These are phyloP conservation scores for Talaromyces proteolyticus DNA, from an alignment of 495 filamentous ascomycete genomes.

Conservation along the genomic window DNA sequence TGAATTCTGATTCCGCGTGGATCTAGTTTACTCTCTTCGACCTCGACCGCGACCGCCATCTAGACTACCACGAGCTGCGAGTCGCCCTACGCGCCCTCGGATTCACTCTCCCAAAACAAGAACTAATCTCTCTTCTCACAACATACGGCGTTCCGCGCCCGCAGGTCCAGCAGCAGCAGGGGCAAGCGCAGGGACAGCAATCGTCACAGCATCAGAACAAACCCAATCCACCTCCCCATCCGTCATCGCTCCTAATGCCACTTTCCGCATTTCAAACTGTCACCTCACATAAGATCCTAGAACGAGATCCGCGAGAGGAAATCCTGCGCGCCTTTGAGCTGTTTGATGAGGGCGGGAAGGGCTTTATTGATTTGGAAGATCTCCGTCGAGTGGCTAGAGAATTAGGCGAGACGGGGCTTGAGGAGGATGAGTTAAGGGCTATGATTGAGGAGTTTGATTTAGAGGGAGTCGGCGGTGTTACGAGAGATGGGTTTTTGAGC, in stretches of 20 bases:
- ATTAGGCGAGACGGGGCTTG: slow-evolving; percentile 78
- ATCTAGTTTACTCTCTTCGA: slow-evolving; percentile 93
- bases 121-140: slow-evolving; percentile 70
- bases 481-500: slow-evolving; percentile 80
- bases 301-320: slow-evolving; percentile 84
- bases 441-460: slow-evolving; percentile 99
- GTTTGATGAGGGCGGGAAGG: slow-evolving; percentile 77
- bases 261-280: slow-evolving; percentile 71
- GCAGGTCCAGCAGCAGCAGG: slow-evolving; percentile 33
- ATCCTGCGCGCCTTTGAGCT: slow-evolving; percentile 86
- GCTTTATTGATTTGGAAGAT: slow-evolving; percentile 81
- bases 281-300: slow-evolving; percentile 71
- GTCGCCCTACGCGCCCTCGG: slow-evolving; percentile 95
- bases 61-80: slow-evolving; percentile 97
- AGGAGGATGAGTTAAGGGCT: slow-evolving; percentile 85
- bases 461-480: slow-evolving; percentile 84
- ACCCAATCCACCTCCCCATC: slow-evolving; percentile 26
- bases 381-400: slow-evolving; percentile 82
- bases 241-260: slow-evolving; percentile 59
- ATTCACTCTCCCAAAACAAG: slow-evolving; percentile 81
- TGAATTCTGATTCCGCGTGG: no score
- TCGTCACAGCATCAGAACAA: slow-evolving; percentile 3
- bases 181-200: slow-evolving; percentile 16
- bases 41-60: slow-evolving; percentile 87
- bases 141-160: slow-evolving; percentile 61